Evolutionary conservation across 768 basidiomycete species (phyloP), one percentile per base, ranked within the genome.

Genomic region (Asterophora parasitica): DNA sequence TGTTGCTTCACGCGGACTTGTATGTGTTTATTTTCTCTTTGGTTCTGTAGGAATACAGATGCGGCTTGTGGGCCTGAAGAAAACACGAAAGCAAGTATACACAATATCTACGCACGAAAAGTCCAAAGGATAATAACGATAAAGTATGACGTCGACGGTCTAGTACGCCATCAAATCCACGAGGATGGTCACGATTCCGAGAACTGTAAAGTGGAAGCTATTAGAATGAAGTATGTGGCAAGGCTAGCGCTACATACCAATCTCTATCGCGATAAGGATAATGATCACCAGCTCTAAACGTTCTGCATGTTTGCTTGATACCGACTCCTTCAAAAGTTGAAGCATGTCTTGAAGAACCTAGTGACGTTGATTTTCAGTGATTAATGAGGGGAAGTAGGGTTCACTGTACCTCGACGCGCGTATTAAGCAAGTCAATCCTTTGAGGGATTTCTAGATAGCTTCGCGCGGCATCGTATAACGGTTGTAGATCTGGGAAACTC

Each of bases 261-360:
- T 92, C 67, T 92, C 90, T 43, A 94, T 86, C 33, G 70, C 93
- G 61, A 96, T 95, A 47, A 96, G 73, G 42, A 81, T 83, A 52
- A 96, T 95, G 53, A 96, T 88, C 48, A 96, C 92, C 63, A 90
- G 88, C 65, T 96, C 93, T 7, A 96, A 75, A 19, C 91, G 79
- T 65, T 96, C 93, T 1, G 91, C 82, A 59, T 96, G 92, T 58
- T 83, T 82, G 55, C 84, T 92, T 20, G 90, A 90, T 19, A 95
- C 93, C 9, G 90, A 89, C 67, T 96, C 94, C 66, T 97, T 97
- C 44, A 97, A 71, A 43, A 97, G 78, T 61, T 92, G 87, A 9
- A 97, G 79, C 89, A 97, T 95, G 65, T 97, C 94, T 75, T 97
- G 94, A 30, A 97, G 69, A 42, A 97, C 89, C 90, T 93, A 55